These are phyloP conservation scores for Collariella sp. DNA, from an alignment of 495 filamentous ascomycete genomes.

Conservation along the genomic window DNA sequence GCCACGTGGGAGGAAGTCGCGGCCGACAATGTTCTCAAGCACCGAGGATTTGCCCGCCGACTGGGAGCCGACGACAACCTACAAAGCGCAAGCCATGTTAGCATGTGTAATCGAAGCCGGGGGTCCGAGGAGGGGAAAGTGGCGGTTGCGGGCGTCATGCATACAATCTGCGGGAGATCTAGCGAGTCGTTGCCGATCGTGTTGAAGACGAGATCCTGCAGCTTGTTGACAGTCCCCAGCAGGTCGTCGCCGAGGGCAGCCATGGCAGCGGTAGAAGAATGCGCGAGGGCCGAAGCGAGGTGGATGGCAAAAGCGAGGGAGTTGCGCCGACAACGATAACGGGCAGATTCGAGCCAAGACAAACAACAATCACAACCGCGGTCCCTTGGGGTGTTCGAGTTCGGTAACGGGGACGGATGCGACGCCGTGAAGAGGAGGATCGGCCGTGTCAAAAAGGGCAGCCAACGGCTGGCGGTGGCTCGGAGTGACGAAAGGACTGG, in stretches of 20 bases:
- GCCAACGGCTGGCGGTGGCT: conserved; percentile 10
- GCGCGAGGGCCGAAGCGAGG: background rate
- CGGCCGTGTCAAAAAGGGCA: conserved; percentile 1
- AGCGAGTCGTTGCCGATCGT: conserved; percentile 98
- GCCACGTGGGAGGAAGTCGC: conserved; percentile 93
- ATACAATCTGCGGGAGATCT: conserved; percentile 95
- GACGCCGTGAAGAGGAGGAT: background rate
- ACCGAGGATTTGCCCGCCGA: conserved; percentile 99
- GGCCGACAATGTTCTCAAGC: conserved; percentile 95
- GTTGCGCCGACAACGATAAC: background rate
- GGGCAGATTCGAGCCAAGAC: background rate
- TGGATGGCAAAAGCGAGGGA: background rate
- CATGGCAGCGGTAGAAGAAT: conserved; percentile 31
- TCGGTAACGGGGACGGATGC: background rate
- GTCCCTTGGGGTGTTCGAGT: background rate
- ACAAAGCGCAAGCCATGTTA: conserved; percentile 11
- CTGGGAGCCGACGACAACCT: conserved; percentile 98
- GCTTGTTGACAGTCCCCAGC: conserved; percentile 85
- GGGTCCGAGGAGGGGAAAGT: too few relatives aligned
- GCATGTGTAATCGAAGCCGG: background rate
- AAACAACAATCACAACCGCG: background rate
- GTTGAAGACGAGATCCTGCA: conserved; percentile 98
- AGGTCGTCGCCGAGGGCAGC: conserved; percentile 80
- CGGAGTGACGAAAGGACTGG: conserved; percentile 5
- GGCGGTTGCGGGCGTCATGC: conserved; percentile 25